phyloP scores from a whole-genome alignment of 441 rosid genomes.

The Pelargonium fulgidum region DNA sequence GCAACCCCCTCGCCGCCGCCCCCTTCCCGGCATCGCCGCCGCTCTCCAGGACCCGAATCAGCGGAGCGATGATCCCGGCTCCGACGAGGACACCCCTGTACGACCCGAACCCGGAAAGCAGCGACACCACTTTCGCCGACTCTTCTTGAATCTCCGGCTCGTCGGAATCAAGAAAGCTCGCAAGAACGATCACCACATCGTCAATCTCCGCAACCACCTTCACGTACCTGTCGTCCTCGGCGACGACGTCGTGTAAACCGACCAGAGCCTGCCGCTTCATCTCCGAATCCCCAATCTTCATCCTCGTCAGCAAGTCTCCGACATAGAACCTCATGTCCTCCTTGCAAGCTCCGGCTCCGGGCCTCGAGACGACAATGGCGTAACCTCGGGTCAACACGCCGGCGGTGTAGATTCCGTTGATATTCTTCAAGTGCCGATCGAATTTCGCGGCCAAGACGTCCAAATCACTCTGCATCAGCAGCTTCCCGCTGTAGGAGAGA shows the following conservation, averaged over 20 bases:
- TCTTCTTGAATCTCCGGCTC: slow-evolving; percentile 54
- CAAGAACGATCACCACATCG: slow-evolving; percentile 40
- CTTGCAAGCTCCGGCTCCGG: slow-evolving; percentile 46
- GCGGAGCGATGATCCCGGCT: slow-evolving; percentile 65
- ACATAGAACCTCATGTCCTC: slow-evolving; percentile 78
- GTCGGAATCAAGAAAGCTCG: slow-evolving; percentile 46
- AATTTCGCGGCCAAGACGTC: slow-evolving; percentile 56
- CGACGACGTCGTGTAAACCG: slow-evolving; percentile 44
- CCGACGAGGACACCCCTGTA: slow-evolving; percentile 41
- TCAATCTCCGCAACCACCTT: slow-evolving; percentile 42
- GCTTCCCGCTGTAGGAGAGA: slow-evolving; percentile 80
- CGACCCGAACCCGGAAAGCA: slow-evolving; percentile 53
- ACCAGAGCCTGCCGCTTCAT: slow-evolving; percentile 74
- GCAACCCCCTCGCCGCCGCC: slow-evolving; percentile 52
- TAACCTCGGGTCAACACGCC: slow-evolving; percentile 54
- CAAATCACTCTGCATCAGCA: slow-evolving; percentile 94
- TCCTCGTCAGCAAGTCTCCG: slow-evolving; percentile 71
- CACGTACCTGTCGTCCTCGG: slow-evolving; percentile 50
- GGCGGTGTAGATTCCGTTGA: slow-evolving; percentile 54
- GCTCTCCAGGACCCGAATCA: slow-evolving; percentile 59
- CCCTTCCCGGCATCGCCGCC: slow-evolving; percentile 28
- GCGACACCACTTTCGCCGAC: slow-evolving; percentile 35
- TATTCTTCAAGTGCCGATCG: slow-evolving; percentile 42
- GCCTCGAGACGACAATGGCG: slow-evolving; percentile 75
- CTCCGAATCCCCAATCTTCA: slow-evolving; percentile 75